phyloP scores from a whole-genome alignment of 495 filamentous ascomycete genomes.

The Corynascus novoguineensis region DNA sequence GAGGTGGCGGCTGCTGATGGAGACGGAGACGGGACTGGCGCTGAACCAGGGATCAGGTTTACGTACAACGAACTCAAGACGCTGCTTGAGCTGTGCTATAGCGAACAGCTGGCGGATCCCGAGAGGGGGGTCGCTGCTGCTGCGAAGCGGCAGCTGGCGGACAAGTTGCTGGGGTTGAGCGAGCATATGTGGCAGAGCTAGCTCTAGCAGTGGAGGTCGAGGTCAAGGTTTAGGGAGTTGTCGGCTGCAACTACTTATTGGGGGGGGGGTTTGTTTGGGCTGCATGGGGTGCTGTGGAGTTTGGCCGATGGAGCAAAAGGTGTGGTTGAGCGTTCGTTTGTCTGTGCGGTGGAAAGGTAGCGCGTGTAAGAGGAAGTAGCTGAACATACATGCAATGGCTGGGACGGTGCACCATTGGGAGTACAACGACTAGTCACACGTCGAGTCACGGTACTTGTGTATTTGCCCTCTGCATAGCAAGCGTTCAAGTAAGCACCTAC shows the following conservation, averaged over 20 bases:
- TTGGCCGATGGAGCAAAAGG: neutral
- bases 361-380: neutral
- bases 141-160: conserved; percentile 69
- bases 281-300: neutral
- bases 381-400: neutral
- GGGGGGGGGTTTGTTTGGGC: neutral
- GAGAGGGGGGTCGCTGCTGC: conserved; percentile 67
- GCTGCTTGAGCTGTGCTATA: conserved; percentile 80
- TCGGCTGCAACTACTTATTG: neutral
- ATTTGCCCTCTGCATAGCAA: too few species aligned
- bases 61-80: conserved; percentile 79
- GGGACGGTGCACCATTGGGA: too few species aligned
- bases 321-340: neutral
- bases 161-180: conserved; percentile 66
- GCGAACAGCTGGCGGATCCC: conserved; percentile 65
- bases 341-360: too few species aligned
- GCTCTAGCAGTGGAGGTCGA: neutral
- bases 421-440: too few species aligned
- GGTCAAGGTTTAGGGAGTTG: neutral
- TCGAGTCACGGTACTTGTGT: too few species aligned
- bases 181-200: conserved; percentile 71
- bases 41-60: too few species aligned
- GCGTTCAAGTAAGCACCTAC: too few species aligned
- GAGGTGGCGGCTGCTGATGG: conserved; percentile 37
- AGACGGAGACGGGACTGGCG: conserved; percentile 28